A percentile compares a stretch with the other conserved stretches of the same genome.
phyloP scores from a whole-genome alignment of 305 asterid species.

The Fraxinus angustifolia region DNA sequence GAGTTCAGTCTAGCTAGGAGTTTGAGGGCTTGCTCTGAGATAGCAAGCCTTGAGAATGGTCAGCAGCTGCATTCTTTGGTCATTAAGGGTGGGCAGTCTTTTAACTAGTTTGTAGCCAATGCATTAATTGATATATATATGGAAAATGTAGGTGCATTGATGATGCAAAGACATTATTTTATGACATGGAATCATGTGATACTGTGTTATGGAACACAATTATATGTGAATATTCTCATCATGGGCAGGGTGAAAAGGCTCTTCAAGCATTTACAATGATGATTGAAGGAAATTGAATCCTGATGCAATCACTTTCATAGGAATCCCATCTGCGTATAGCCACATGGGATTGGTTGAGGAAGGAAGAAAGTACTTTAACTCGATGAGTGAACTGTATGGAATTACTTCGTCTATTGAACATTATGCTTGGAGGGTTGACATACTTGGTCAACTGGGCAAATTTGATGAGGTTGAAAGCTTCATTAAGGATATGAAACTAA shows the following conservation, averaged over 20 bases:
- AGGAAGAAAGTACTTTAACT: constrained; percentile 50
- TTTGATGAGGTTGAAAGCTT: constrained; percentile 55
- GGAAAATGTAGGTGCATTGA: constrained; percentile 72
- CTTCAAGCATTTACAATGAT: constrained; percentile 51
- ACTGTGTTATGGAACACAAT: constrained; percentile 80
- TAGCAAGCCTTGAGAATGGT: constrained; percentile 65
- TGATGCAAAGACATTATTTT: constrained; percentile 56
- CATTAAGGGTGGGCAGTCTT: constrained; percentile 48
- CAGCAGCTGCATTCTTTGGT: constrained; percentile 61
- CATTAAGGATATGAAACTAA: constrained; percentile 49
- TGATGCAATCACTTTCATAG: constrained; percentile 60
- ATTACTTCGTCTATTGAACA: constrained; percentile 60
- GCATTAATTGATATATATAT: constrained; percentile 76
- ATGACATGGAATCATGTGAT: constrained; percentile 36
- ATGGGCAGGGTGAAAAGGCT: constrained; percentile 66
- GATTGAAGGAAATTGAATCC: constrained; percentile 45
- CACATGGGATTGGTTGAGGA: constrained; percentile 70
- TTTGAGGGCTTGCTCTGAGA: constrained; percentile 59
- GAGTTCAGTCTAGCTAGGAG: constrained; percentile 20
- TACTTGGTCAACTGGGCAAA: constrained; percentile 73
- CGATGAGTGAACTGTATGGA: constrained; percentile 49
- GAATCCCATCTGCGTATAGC: constrained; percentile 76
- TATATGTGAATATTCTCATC: constrained; percentile 63
- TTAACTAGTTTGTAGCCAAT: constrained; percentile 54
- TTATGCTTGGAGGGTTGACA: constrained; percentile 76